phyloP scores from a whole-genome alignment of 2,329 filamentous ascomycete species.

The Amylocarpus encephaloides region DNA sequence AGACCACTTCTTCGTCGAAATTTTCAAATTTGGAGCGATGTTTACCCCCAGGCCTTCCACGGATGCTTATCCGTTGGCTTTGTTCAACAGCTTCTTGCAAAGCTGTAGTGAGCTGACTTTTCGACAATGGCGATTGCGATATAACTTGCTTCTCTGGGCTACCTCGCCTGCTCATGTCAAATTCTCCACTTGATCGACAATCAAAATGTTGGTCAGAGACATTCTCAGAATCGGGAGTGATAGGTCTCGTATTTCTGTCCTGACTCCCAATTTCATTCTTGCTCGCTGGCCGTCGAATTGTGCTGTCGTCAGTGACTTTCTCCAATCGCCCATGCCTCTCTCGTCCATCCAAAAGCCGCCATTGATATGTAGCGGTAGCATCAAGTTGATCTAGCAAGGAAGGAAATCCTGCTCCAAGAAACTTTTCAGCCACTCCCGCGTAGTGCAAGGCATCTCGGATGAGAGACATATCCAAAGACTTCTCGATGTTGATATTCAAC shows the following conservation, averaged over 20 bases:
- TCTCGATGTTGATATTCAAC: background rate
- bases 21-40: background rate
- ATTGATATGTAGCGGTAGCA: slow-evolving; percentile 5
- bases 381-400: slow-evolving; percentile 4
- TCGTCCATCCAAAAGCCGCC: slow-evolving; percentile 2
- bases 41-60: background rate
- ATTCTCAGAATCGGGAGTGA: background rate
- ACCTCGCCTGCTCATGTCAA: background rate
- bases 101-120: background rate
- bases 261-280: background rate
- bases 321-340: background rate
- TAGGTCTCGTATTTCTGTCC: background rate
- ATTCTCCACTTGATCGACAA: slow-evolving; percentile 3
- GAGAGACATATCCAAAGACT: slow-evolving; percentile 4
- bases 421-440: background rate
- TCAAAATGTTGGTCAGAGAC: slow-evolving; percentile 1
- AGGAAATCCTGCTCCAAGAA: background rate
- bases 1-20: background rate
- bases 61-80: background rate
- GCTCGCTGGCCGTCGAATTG: background rate
- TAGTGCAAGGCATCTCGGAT: slow-evolving; percentile 4
- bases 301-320: background rate
- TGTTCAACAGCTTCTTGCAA: background rate
- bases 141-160: background rate
- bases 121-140: background rate